Percentiles rank a stretch among this genome's conserved stretches.
Evolutionary conservation across 768 basidiomycete species (phyloP).

Genomic region (Sutorius australiensis): DNA sequence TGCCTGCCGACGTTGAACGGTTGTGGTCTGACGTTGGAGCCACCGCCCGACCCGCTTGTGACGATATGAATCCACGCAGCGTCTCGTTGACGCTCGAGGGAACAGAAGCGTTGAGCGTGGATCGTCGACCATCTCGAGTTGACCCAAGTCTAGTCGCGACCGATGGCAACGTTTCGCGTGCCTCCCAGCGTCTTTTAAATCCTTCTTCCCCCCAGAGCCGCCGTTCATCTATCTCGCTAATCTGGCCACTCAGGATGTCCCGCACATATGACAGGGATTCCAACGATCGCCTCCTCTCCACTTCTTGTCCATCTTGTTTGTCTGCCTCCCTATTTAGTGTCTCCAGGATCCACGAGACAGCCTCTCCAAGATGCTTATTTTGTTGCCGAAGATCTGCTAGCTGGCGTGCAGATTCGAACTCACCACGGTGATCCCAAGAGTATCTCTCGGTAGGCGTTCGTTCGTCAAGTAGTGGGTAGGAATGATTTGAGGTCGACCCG

Average conservation of each 20-base stretch:
- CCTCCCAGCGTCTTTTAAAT: constrained; percentile 35
- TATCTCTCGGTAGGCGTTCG: constrained; percentile 53
- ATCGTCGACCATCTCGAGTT: constrained; percentile 17
- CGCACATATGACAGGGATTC: constrained; percentile 76
- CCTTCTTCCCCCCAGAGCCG: constrained; percentile 58
- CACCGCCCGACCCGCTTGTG: constrained; percentile 9
- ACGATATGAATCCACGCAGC: constrained; percentile 19
- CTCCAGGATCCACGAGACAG: constrained; percentile 73
- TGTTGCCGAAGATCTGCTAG: constrained; percentile 48
- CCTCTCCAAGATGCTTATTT: constrained; percentile 64
- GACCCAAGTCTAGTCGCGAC: constrained; percentile 20
- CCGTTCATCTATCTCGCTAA: constrained; percentile 58
- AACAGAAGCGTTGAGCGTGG: constrained; percentile 7
- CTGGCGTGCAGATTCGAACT: constrained; percentile 70
- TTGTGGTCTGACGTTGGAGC: constrained; percentile 6
- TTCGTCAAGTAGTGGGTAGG: constrained; percentile 66
- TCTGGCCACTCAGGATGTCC: constrained; percentile 60
- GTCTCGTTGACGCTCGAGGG: constrained; percentile 20
- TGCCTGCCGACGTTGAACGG: constrained; percentile 18
- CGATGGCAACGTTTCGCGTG: constrained; percentile 23
- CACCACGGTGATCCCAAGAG: constrained; percentile 64
- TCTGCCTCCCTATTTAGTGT: constrained; percentile 55
- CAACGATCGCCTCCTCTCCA: constrained; percentile 56
- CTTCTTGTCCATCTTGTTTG: constrained; percentile 33
- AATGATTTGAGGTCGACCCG: constrained; percentile 36